phyloP scores from a whole-genome alignment of 108 stramenopile species.

The Hondaea fermentalgiana region DNA sequence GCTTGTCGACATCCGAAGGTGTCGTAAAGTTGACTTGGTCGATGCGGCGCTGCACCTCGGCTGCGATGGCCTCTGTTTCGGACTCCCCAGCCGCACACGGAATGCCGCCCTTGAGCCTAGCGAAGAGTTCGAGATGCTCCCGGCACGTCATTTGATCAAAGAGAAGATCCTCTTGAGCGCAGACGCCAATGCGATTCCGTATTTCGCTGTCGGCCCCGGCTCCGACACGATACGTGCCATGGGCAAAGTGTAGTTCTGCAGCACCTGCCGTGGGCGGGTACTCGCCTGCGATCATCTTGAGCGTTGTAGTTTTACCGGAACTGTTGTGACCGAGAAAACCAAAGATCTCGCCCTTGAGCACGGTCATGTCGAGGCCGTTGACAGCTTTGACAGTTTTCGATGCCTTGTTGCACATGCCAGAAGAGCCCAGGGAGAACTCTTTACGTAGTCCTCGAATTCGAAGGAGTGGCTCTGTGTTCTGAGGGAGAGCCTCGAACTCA shows the following conservation, averaged over 20 bases:
- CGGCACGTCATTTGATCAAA: slow-evolving; percentile 64
- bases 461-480: not conserved
- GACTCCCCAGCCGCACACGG: not conserved
- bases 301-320: slow-evolving; percentile 48
- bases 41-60: not conserved
- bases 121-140: slow-evolving; percentile 73
- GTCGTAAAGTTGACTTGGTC: slow-evolving; percentile 31
- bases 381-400: not conserved
- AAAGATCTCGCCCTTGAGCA: slow-evolving; percentile 32
- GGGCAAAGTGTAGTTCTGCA: slow-evolving; percentile 19
- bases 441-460: not conserved
- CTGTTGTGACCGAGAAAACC: slow-evolving; percentile 60
- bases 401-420: not conserved
- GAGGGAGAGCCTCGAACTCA: not conserved
- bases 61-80: not conserved
- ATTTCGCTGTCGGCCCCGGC: not conserved
- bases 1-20: slow-evolving; percentile 30
- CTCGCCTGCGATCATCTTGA: slow-evolving; percentile 1
- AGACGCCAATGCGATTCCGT: not conserved
- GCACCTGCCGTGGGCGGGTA: not conserved
- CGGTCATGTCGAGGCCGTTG: slow-evolving; percentile 15
- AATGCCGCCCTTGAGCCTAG: slow-evolving; percentile 50
- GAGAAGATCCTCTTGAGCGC: slow-evolving; percentile 67
- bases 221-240: not conserved
- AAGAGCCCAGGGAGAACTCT: not conserved